Evolutionary conservation across 164 flowering plant genomes (phyloP).

Genomic region (Macadamia tetraphylla): DNA sequence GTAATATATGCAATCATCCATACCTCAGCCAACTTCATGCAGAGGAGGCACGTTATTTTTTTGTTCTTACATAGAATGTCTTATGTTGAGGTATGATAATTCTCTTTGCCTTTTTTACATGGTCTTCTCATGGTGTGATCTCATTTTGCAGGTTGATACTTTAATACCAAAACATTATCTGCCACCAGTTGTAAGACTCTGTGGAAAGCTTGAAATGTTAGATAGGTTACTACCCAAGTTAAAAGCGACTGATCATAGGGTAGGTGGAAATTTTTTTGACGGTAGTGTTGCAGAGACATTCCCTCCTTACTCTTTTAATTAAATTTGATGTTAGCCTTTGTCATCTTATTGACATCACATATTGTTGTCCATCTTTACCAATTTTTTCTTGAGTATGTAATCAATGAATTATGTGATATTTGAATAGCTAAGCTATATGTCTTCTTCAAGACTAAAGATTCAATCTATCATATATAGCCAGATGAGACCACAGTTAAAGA

Average conservation of each 20-base stretch:
- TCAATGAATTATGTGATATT: too few relatives aligned
- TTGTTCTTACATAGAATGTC: background rate
- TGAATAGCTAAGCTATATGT: too few relatives aligned
- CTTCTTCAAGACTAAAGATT: too few relatives aligned
- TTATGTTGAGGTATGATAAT: background rate
- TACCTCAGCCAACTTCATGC: constrained; percentile 95
- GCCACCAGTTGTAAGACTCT: constrained; percentile 80
- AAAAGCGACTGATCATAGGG: constrained; percentile 98
- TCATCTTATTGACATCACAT: too few relatives aligned
- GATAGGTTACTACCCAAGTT: constrained; percentile 92
- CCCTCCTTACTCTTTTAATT: too few relatives aligned
- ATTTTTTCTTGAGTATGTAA: too few relatives aligned
- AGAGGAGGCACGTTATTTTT: constrained; percentile 61
- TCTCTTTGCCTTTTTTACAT: background rate
- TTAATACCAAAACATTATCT: constrained; percentile 81
- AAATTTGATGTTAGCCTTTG: too few relatives aligned
- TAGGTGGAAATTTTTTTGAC: constrained; percentile 22
- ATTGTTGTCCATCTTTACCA: too few relatives aligned
- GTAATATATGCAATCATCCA: constrained; percentile 99
- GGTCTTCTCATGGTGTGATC: constrained; percentile 6
- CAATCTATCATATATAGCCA: too few relatives aligned
- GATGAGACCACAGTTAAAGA: too few relatives aligned
- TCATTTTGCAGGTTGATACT: constrained; percentile 53
- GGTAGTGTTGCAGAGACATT: too few relatives aligned
- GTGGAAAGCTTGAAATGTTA: constrained; percentile 99